Evolutionary conservation across 352 stramenopile species (phyloP), one percentile per base, ranked within the genome.

Genomic region (Phytophthora cactorum): DNA sequence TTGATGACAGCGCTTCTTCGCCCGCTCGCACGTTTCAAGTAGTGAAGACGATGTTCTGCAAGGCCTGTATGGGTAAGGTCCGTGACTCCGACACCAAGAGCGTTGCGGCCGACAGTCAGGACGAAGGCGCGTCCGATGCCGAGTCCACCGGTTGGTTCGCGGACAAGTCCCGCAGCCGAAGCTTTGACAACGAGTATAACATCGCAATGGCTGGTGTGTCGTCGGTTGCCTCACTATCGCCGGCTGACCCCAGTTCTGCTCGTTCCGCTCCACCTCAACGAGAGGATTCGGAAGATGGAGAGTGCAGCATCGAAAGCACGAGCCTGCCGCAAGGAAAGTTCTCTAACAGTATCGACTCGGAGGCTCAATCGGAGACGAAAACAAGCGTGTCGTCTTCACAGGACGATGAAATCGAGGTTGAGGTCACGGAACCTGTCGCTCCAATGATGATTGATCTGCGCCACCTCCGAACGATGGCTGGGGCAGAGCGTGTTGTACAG

Each of bases 31-130:
- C 67, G 1, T 84, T 87, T 55, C 78, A 87, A 43, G 51, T 84
- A 9, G 64, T 78, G 10, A 89, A 89, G 62, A 90, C 78, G 25
- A 75, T 80, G 54, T 86, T 90, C 39, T 90, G 82, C 59, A 71
- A 86, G 32, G 58, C 69, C 17, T 90, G 82, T 52, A 78, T 90
- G 59, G 75, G 70, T 17, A 80, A 83, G 29, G 68, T 90, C 46
- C 82, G 82, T 17, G 75, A 66, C 32, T 63, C 49, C 4, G 67
- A 74, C 9, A 32, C 59, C 41, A 63, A 53, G 1, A 72, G 15
- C 25, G 2, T 65, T 10, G 27, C 27, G 1, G 50, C 45, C n/a
- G 68, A 79, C 39, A 79, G 72, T 41, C 72, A 77, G 34, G 68
- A 79, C 15, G 72, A 79, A 74, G 59, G 57, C 2, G 47, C 45